Evolutionary conservation across 257 asterid genomes (phyloP), one percentile per base, ranked within the genome.

Genomic region (Petrea volubilis): DNA sequence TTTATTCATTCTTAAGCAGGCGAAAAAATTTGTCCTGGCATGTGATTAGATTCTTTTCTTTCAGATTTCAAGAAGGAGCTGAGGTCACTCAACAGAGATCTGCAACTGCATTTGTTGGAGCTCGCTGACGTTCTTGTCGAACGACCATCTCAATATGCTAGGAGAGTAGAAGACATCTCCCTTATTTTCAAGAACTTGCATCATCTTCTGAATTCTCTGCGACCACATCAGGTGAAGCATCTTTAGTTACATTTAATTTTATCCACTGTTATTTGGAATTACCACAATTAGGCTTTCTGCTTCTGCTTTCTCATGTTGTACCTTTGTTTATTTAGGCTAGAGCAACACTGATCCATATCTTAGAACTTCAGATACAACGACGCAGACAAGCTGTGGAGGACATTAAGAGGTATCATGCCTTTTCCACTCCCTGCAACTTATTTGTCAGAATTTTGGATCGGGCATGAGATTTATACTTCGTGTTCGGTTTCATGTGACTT

Each of bases 371-470:
- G 84, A 95, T 95, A 85, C 92, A 88, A 60, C 77, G 92, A 46
- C 95, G 98, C 33, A 90, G 82, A 77, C 98, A 87, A 85, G 99
- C 99, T 7, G 95, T 95, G 63, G 99, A 95, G 80, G 99, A 95
- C 82, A 95, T 95, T 59, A 95, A 79, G 85, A 88, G 95, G 99
- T 94, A 69, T 60, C 64, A 11, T 60, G 53, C 71, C 63, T 59
- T 73, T 20, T 4, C 27, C 40, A 60, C 52, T 60, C 63, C 60
- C 58, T 67, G 11, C 13, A 60, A 58, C 12, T 47, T 13, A 67
- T 41, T 69, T 67, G 47, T 60, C 9, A 55, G 38, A 28, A n/a
- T 66, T 28, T 40, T 70, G 31, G 58, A 60, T 56, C 0, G 10
- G 23, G 64, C 70, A 20, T 50, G 53, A 13, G 70, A 13, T 41